Conservation (phyloP, 2,329 filamentous ascomycete genomes). For the Colletotrichum sp. region DNA sequence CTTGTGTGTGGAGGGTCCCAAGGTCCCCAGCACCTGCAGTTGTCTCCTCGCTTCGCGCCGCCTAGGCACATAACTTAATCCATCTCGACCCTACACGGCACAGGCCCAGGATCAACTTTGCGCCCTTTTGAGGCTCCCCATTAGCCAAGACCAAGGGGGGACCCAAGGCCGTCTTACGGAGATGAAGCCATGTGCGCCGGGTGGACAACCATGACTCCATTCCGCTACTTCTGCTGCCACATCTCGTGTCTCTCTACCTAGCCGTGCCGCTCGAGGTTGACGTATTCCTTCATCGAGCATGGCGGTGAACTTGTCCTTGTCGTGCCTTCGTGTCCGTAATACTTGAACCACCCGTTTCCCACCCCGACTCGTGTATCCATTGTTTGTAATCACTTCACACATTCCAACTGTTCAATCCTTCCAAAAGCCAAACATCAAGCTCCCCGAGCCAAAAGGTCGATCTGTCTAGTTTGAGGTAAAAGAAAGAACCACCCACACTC, state of each 20-base stretch:
- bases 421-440: background rate
- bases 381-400: constrained; percentile 9
- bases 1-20: background rate
- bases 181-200: constrained; percentile 18
- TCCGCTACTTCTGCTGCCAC: background rate
- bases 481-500: background rate
- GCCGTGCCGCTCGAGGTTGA: constrained; percentile 19
- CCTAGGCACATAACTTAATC: constrained; percentile 10
- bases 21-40: constrained; percentile 8
- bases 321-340: constrained; percentile 7
- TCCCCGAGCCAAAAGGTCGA: background rate
- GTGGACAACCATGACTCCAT: constrained; percentile 15
- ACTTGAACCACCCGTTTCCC: constrained; percentile 19
- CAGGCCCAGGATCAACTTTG: background rate
- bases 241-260: constrained; percentile 11
- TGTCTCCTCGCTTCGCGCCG: constrained; percentile 18
- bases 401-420: background rate
- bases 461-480: background rate
- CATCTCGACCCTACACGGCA: constrained; percentile 5
- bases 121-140: constrained; percentile 18
- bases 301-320: constrained; percentile 21
- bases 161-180: constrained; percentile 14
- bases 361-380: background rate
- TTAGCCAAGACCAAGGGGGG: constrained; percentile 2
- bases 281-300: constrained; percentile 4